Conservation (phyloP, 2,329 filamentous ascomycete species). For the Apiospora kogelbergensis region DNA sequence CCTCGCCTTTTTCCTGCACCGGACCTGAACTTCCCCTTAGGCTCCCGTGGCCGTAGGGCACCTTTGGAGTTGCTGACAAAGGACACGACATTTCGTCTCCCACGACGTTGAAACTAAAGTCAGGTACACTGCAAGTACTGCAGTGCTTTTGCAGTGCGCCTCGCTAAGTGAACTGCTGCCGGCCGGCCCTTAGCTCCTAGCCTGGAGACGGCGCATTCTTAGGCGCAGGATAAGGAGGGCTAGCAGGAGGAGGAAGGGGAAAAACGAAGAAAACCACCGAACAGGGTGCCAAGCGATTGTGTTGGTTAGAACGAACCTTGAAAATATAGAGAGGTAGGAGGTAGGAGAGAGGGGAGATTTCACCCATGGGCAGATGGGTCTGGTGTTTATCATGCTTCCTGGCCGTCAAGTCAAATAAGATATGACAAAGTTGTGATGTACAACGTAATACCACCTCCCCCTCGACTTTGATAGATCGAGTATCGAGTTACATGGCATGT, state of each 20-base stretch:
- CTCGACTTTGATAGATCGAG: neutral
- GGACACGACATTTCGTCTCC: neutral
- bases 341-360: neutral
- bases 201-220: constrained; percentile 6
- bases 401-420: neutral
- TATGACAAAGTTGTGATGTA: neutral
- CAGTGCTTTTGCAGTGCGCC: neutral
- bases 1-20: neutral
- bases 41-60: neutral
- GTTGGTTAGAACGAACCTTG: no score
- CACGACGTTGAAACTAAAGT: neutral
- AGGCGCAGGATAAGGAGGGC: neutral
- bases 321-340: no score
- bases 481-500: constrained; percentile 4
- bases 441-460: neutral
- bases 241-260: neutral
- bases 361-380: neutral
- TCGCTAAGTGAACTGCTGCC: neutral
- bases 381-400: neutral
- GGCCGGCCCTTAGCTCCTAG: neutral
- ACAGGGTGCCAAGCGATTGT: neutral
- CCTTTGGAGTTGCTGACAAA: neutral
- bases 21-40: neutral
- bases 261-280: neutral
- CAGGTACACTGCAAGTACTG: neutral